phyloP scores from a whole-genome alignment of 768 basidiomycete species.

The Nevesoporus exiguus region DNA sequence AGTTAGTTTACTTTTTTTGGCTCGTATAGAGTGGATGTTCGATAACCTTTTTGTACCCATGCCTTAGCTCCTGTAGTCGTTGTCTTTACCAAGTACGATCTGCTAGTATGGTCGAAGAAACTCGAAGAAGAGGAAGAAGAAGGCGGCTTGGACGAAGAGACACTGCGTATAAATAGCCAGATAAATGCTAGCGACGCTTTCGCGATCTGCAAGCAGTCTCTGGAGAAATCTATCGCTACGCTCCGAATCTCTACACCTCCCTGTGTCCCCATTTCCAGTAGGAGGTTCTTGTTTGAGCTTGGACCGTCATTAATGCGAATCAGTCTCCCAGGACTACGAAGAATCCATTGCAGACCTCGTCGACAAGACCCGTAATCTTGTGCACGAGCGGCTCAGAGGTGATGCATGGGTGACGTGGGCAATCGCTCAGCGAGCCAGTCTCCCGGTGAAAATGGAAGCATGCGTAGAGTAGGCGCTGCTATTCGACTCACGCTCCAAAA shows the following conservation, averaged over 20 bases:
- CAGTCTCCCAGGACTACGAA: neutral
- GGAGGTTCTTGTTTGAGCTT: neutral
- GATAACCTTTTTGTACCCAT: too few relatives aligned
- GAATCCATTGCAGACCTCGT: neutral
- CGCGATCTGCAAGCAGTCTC: neutral
- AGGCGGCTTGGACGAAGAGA: neutral
- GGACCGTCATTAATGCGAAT: neutral
- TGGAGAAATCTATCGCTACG: neutral
- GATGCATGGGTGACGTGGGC: constrained; percentile 11
- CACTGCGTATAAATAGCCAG: neutral
- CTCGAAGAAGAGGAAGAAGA: neutral
- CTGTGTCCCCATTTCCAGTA: neutral
- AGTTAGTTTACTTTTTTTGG: neutral
- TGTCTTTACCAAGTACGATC: constrained; percentile 10
- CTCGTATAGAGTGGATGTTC: neutral
- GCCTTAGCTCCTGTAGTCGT: constrained; percentile 2
- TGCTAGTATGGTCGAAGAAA: neutral
- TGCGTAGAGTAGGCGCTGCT: constrained; percentile 2
- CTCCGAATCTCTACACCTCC: neutral
- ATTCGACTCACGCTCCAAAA: neutral
- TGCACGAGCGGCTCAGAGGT: constrained; percentile 1
- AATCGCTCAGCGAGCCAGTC: constrained; percentile 3
- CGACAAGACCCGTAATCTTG: neutral
- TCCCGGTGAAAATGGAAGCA: constrained; percentile 5
- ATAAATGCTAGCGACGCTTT: neutral